Conservation (phyloP, 208 protist genomes). For the Leishmania arabica region DNA sequence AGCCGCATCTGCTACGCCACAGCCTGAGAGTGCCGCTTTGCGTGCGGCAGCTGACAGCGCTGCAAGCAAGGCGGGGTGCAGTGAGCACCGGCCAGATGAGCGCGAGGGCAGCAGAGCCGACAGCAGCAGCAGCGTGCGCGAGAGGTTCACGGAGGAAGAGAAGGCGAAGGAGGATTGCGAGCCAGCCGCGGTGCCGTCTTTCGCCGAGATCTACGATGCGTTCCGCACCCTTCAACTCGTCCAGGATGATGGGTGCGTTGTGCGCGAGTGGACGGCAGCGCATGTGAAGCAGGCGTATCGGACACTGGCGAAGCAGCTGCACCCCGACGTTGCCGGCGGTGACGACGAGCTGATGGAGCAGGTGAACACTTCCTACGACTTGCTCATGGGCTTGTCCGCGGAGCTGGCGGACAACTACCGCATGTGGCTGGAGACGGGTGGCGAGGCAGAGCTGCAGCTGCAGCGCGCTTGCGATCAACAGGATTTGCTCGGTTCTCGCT, state of each 20-base stretch:
- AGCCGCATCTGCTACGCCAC: not conserved
- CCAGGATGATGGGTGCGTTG: conserved; percentile 8
- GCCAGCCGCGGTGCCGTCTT: conserved; percentile 10
- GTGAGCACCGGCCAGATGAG: not conserved
- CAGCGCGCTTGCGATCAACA: not conserved
- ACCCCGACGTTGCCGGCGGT: conserved; percentile 46
- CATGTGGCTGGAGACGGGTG: conserved; percentile 27
- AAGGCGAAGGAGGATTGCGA: conserved; percentile 12
- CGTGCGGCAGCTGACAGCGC: not conserved
- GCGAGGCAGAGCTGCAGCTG: conserved; percentile 21
- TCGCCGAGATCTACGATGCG: conserved; percentile 22
- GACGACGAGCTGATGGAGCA: conserved; percentile 41
- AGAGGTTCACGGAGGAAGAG: not conserved
- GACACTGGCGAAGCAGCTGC: conserved; percentile 33
- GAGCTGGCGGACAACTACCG: conserved; percentile 21
- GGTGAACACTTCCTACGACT: conserved; percentile 42
- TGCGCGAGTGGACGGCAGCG: conserved; percentile 28
- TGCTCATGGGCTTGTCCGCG: conserved; percentile 16
- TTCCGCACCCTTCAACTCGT: conserved; percentile 28
- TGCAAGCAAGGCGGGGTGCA: not conserved
- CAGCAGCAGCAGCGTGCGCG: not conserved
- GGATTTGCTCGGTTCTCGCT: conserved; percentile 8
- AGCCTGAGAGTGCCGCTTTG: not conserved
- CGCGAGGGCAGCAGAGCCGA: no score
- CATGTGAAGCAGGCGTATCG: conserved; percentile 49